phyloP scores from a whole-genome alignment of 306 rosid genomes.

The Vigna reflexopilosa region DNA sequence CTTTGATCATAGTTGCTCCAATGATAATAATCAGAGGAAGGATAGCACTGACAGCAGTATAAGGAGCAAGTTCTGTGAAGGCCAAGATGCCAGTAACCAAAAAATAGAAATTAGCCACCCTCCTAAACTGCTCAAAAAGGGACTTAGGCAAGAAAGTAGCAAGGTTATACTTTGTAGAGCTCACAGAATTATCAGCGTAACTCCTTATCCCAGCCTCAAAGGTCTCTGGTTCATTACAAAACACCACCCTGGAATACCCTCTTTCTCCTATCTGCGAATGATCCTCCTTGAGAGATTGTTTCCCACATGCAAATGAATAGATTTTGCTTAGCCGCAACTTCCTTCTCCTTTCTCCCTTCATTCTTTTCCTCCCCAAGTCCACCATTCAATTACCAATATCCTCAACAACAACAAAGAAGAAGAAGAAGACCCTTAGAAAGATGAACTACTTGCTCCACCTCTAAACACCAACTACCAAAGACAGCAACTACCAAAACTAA shows the following conservation, averaged over 20 bases:
- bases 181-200: slow-evolving; percentile 71
- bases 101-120: slow-evolving; percentile 93
- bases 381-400: not conserved
- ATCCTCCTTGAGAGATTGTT: slow-evolving; percentile 62
- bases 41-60: slow-evolving; percentile 80
- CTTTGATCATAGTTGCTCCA: slow-evolving; percentile 82
- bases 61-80: slow-evolving; percentile 88
- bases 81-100: slow-evolving; percentile 76
- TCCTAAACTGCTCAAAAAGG: slow-evolving; percentile 96
- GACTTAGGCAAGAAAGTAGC: slow-evolving; percentile 92
- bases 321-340: slow-evolving; percentile 82
- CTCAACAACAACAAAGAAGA: not conserved
- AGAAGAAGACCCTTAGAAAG: slow-evolving; percentile 9
- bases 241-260: slow-evolving; percentile 84
- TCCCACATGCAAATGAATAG: slow-evolving; percentile 80
- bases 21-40: slow-evolving; percentile 70
- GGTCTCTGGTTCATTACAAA: slow-evolving; percentile 70
- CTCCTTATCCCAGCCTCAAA: slow-evolving; percentile 61
- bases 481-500: slow-evolving; percentile 9
- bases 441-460: slow-evolving; percentile 9
- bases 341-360: slow-evolving; percentile 63
- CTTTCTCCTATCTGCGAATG: slow-evolving; percentile 79
- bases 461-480: slow-evolving; percentile 12
- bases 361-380: slow-evolving; percentile 39
- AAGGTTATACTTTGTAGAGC: slow-evolving; percentile 78